These are phyloP conservation scores for Pythium myriotylum DNA, from an alignment of 352 stramenopile genomes.

Conservation along the genomic window DNA sequence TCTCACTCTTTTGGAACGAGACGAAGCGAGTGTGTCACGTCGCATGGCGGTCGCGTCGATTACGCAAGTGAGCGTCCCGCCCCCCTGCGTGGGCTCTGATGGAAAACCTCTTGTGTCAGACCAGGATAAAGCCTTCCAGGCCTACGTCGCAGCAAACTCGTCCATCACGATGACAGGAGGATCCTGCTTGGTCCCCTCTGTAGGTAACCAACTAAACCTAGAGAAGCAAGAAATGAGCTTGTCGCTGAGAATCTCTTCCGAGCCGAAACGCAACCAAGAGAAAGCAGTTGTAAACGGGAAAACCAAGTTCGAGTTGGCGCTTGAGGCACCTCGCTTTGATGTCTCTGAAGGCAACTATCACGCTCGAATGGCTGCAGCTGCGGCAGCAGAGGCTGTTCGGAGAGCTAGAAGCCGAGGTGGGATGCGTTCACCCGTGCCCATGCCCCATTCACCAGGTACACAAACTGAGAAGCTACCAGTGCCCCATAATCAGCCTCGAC, in stretches of 20 bases:
- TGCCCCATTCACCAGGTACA: too few relatives aligned
- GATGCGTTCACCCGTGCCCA: too few relatives aligned
- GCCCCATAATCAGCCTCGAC: neutral
- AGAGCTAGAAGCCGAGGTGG: conserved; percentile 8
- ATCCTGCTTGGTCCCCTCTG: neutral
- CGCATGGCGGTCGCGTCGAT: conserved; percentile 38
- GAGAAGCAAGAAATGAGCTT: too few relatives aligned
- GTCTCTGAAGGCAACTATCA: conserved; percentile 42
- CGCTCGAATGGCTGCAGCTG: neutral
- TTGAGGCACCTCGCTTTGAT: conserved; percentile 33
- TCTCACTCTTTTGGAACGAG: conserved; percentile 45
- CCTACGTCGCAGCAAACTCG: conserved; percentile 46
- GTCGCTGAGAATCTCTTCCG: too few relatives aligned
- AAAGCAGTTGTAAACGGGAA: too few relatives aligned
- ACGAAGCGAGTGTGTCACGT: conserved; percentile 31
- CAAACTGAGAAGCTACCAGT: too few relatives aligned
- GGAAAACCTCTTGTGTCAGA: conserved; percentile 21
- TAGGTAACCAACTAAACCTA: too few relatives aligned
- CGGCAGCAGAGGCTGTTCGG: neutral
- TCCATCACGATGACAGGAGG: conserved; percentile 7
- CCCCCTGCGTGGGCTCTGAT: neutral
- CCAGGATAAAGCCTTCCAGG: conserved; percentile 37
- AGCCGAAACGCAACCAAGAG: too few relatives aligned
- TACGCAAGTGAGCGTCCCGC: conserved; percentile 33
- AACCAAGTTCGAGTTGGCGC: conserved; percentile 52